phyloP scores from a whole-genome alignment of 1,284 basidiomycete genomes.

The Cryptococcus neoformans region DNA sequence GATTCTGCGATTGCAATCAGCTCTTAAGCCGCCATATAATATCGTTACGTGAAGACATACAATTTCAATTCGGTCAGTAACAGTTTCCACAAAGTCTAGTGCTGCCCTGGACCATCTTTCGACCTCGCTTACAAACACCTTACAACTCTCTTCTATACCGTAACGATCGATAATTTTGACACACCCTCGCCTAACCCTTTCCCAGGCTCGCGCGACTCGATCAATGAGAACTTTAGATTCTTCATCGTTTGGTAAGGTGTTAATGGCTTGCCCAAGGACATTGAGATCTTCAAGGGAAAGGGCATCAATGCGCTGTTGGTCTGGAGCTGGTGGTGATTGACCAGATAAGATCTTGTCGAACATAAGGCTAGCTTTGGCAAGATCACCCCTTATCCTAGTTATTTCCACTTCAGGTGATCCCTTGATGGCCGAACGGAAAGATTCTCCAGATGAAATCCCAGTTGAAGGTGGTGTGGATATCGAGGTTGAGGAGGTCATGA shows the following conservation, averaged over 20 bases:
- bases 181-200: slow-evolving; percentile 13
- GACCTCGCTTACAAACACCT: neutral
- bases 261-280: slow-evolving; percentile 9
- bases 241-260: slow-evolving; percentile 5
- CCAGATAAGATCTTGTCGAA: slow-evolving; percentile 13
- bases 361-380: slow-evolving; percentile 16
- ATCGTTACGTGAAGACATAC: neutral
- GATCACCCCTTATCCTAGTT: slow-evolving; percentile 17
- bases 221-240: slow-evolving; percentile 6
- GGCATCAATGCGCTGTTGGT: neutral
- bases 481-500: slow-evolving; percentile 8
- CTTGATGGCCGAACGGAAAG: neutral
- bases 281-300: slow-evolving; percentile 1
- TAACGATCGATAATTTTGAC: slow-evolving; percentile 14
- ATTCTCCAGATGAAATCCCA: neutral
- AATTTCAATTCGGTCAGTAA: slow-evolving; percentile 1
- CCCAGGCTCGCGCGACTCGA: slow-evolving; percentile 16
- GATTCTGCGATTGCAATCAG: neutral
- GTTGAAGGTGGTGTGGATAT: slow-evolving; percentile 2
- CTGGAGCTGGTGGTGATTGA: neutral
- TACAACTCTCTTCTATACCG: neutral
- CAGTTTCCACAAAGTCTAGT: neutral
- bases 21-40: neutral
- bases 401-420: slow-evolving; percentile 14
- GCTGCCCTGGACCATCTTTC: slow-evolving; percentile 5